Conservation (phyloP, 2,329 filamentous ascomycete genomes). For the Apiospora kogelbergensis region DNA sequence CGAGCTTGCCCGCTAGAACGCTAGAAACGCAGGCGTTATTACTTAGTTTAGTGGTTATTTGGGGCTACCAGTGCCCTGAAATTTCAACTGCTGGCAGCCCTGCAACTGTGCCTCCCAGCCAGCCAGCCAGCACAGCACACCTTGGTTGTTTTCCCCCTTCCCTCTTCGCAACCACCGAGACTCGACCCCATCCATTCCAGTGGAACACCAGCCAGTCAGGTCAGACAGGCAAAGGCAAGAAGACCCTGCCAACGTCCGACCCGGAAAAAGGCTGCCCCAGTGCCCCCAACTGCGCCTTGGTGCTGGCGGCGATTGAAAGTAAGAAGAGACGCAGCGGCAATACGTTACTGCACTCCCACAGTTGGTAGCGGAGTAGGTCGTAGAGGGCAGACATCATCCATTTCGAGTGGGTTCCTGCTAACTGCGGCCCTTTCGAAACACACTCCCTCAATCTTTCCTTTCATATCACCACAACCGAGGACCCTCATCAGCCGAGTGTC, state of each 20-base stretch:
- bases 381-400: conserved; percentile 11
- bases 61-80: conserved; percentile 10
- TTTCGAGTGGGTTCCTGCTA: conserved; percentile 6
- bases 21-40: not conserved
- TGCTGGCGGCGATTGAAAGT: not conserved
- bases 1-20: not conserved
- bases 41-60: not conserved
- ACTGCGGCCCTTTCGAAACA: conserved; percentile 9
- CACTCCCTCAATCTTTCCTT: conserved; percentile 8
- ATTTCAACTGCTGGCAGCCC: conserved; percentile 2
- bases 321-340: not conserved
- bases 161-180: not conserved
- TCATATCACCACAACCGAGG: conserved; percentile 8
- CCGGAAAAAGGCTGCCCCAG: conserved; percentile 6
- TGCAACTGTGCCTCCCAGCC: not conserved
- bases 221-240: not conserved
- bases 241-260: conserved; percentile 5
- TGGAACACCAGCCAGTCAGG: not conserved
- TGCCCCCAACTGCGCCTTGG: not conserved
- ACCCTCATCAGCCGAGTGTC: conserved; percentile 8
- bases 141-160: not conserved
- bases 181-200: conserved; percentile 1
- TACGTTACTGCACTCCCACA: not conserved
- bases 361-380: conserved; percentile 7
- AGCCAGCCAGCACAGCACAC: not conserved